Evolutionary conservation across 2,329 filamentous ascomycete species (phyloP), one percentile per base, ranked within the genome.

Genomic region (Colletotrichum brevisporum): DNA sequence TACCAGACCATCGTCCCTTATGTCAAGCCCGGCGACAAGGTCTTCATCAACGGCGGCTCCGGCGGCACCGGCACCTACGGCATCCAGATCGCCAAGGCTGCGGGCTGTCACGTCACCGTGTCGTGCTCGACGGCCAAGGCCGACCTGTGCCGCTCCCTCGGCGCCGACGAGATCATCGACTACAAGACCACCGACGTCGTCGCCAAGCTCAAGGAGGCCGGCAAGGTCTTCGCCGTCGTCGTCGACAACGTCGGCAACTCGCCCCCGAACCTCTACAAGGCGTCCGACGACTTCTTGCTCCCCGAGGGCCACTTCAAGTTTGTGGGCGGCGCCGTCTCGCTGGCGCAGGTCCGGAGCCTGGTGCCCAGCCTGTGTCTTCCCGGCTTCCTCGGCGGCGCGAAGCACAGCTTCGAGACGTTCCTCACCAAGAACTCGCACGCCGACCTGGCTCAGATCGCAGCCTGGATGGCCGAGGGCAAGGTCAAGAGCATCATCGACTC

Each of bases 31-130:
- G 88, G 88, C n/a, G 83, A 87, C 60, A 86, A 83, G 73, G 82
- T 92, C 13, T 89, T 92, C 68, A 86, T 92, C 75, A 92, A 92
- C 68, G 90, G 89, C 6, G 89, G 89, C 0, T 89, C 86, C 0
- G 91, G 91, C 2, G 91, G 90, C 1, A 85, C 84, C 1, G 91
- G 91, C 1, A 83, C 85, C 0, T 91, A 85, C 69, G 86, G 83
- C 0, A 88, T 92, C 54, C 91, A 92, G 74, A 84, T 92, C 26
- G 90, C 89, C 8, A 92, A 92, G 74, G 79, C 82, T 0, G 72
- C 89, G 4, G 90, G 89, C 0, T 90, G 87, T 63, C 82, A 86
- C 63, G 90, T 92, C 16, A 89, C 87, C 0, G 83, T 84, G 0
- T 85, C 86, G 1, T 92, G 90, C 74, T 92, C 90, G 16, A 85